Evolutionary conservation across 768 basidiomycete genomes (phyloP).

Genomic region (Agaricus sinodeliciosus): DNA sequence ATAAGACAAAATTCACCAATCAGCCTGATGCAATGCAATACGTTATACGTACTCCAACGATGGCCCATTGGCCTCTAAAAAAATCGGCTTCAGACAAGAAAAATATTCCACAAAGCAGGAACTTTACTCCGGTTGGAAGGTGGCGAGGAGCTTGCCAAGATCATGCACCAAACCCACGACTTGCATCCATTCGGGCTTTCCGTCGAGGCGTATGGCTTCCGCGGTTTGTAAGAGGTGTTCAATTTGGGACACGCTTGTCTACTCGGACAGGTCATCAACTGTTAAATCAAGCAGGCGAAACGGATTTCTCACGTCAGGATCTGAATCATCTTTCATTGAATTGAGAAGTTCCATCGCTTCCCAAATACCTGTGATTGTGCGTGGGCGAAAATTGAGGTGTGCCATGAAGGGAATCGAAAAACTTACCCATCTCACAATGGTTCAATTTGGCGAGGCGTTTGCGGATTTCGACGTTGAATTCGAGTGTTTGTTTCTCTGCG

Average conservation of each 20-base stretch:
- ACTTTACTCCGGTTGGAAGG: slow-evolving; percentile 62
- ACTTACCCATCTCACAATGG: slow-evolving; percentile 8
- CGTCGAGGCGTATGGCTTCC: slow-evolving; percentile 82
- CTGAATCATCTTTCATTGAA: slow-evolving; percentile 84
- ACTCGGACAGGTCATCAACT: slow-evolving; percentile 16
- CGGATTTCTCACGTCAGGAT: slow-evolving; percentile 63
- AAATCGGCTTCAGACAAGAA: not conserved
- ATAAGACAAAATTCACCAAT: slow-evolving; percentile 8
- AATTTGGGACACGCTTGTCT: slow-evolving; percentile 80
- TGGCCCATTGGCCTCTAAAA: slow-evolving; percentile 82
- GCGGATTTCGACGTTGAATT: slow-evolving; percentile 75
- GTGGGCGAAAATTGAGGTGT: slow-evolving; percentile 50
- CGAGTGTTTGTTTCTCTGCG: slow-evolving; percentile 69
- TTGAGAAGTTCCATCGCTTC: slow-evolving; percentile 85
- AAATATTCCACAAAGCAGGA: not conserved
- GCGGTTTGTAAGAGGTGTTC: slow-evolving; percentile 89
- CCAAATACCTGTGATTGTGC: slow-evolving; percentile 77
- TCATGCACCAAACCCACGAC: slow-evolving; percentile 86
- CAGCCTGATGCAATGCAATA: slow-evolving; percentile 8
- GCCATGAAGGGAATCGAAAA: not conserved
- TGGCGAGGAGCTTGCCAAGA: slow-evolving; percentile 79
- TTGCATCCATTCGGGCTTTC: slow-evolving; percentile 92
- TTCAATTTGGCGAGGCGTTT: not conserved
- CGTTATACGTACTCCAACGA: slow-evolving; percentile 64
- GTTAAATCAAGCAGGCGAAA: not conserved